Conservation (phyloP, 2,329 filamentous ascomycete species). For the Cladorrhinum sp. region DNA sequence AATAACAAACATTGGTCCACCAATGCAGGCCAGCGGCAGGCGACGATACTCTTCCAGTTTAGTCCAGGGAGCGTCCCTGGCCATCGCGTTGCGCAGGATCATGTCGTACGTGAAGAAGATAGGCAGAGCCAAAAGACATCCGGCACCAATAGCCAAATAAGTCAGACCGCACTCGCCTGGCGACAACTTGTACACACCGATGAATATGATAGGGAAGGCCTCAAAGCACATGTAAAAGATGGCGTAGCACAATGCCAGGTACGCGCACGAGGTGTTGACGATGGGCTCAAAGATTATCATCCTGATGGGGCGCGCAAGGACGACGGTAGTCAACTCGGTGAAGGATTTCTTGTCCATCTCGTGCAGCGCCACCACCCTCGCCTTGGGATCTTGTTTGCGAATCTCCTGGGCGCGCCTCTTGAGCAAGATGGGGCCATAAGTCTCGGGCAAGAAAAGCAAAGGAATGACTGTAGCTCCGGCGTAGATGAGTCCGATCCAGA, state of each 20-base stretch:
- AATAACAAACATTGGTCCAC: constrained; percentile 60
- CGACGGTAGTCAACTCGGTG: constrained; percentile 62
- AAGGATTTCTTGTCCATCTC: constrained; percentile 60
- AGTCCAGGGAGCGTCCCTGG: constrained; percentile 53
- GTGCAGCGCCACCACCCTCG: constrained; percentile 54
- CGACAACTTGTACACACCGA: constrained; percentile 58
- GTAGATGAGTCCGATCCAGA: constrained; percentile 68
- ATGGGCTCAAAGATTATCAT: constrained; percentile 74
- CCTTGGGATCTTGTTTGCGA: constrained; percentile 52
- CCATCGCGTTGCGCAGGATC: constrained; percentile 52
- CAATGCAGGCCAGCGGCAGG: constrained; percentile 68
- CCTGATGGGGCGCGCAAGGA: constrained; percentile 66
- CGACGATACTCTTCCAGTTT: constrained; percentile 64
- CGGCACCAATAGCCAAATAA: constrained; percentile 67
- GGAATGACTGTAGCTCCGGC: constrained; percentile 60
- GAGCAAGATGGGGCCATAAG: constrained; percentile 58
- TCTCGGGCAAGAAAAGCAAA: constrained; percentile 63
- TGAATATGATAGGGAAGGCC: constrained; percentile 70
- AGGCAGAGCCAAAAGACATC: constrained; percentile 55
- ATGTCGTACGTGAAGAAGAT: constrained; percentile 66
- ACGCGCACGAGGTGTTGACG: constrained; percentile 66
- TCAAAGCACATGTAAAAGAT: constrained; percentile 72
- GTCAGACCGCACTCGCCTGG: constrained; percentile 63
- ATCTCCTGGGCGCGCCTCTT: constrained; percentile 54
- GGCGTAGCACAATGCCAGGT: constrained; percentile 67